Conservation (phyloP, 805 yeast genomes). For the Ogataea paraovalis region DNA sequence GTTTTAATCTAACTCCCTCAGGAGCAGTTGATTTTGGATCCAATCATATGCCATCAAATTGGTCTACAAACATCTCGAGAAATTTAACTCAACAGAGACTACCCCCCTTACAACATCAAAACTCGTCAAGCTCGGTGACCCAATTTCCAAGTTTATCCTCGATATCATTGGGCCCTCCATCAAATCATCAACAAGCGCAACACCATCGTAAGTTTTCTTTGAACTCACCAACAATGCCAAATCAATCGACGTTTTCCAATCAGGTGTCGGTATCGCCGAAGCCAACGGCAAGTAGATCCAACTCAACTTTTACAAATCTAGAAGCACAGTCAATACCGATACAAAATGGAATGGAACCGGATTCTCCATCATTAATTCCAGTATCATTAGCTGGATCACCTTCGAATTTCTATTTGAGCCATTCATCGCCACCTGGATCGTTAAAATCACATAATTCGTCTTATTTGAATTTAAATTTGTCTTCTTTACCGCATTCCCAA, state of each 20-base stretch:
- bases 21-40: conserved; percentile 8
- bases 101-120: conserved; percentile 9
- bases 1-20: background rate
- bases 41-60: conserved; percentile 1
- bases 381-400: conserved; percentile 53
- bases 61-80: conserved; percentile 15
- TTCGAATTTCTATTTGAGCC: conserved; percentile 48
- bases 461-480: conserved; percentile 11
- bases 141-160: background rate
- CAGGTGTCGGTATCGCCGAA: background rate
- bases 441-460: conserved; percentile 26
- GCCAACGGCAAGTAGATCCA: conserved; percentile 1
- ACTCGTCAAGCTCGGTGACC: conserved; percentile 5
- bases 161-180: conserved; percentile 1
- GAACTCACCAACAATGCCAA: conserved; percentile 16
- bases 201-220: conserved; percentile 16
- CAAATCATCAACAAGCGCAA: background rate
- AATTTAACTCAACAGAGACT: conserved; percentile 19
- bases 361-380: conserved; percentile 50
- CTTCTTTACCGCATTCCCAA: conserved; percentile 7
- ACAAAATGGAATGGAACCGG: conserved; percentile 33
- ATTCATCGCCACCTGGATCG: conserved; percentile 48
- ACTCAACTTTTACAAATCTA: background rate
- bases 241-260: conserved; percentile 4
- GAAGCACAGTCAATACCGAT: conserved; percentile 10